These are phyloP conservation scores for Brassica cretica DNA, from an alignment of 345 rosid genomes.

Conservation along the genomic window DNA sequence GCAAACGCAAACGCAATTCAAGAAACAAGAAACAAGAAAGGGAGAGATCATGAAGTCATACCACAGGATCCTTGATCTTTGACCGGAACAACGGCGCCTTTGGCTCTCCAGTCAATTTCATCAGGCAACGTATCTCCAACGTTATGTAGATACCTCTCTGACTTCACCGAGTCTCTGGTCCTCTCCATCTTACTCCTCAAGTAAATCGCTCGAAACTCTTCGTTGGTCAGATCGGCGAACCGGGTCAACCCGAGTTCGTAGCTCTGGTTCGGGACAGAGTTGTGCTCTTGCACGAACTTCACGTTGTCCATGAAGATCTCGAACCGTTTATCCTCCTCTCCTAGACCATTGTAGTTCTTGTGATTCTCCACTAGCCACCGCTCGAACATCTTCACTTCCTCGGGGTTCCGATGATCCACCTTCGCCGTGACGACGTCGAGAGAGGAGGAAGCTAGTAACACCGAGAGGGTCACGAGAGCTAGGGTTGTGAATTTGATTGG, in stretches of 20 bases:
- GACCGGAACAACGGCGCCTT: slow-evolving; percentile 49
- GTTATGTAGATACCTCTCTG: slow-evolving; percentile 38
- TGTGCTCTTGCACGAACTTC: slow-evolving; percentile 58
- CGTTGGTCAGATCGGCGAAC: slow-evolving; percentile 80
- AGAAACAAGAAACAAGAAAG: not conserved
- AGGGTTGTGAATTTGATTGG: not conserved
- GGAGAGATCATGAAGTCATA: not conserved
- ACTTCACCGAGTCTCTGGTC: slow-evolving; percentile 14
- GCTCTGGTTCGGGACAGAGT: slow-evolving; percentile 41
- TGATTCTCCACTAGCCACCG: slow-evolving; percentile 55
- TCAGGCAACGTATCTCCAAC: slow-evolving; percentile 45
- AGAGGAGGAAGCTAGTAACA: slow-evolving; percentile 14
- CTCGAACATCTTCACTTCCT: slow-evolving; percentile 50
- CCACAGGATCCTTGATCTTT: slow-evolving; percentile 47
- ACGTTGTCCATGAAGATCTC: slow-evolving; percentile 66
- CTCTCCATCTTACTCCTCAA: slow-evolving; percentile 43
- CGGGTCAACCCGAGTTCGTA: slow-evolving; percentile 58
- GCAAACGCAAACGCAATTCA: slow-evolving; percentile 21
- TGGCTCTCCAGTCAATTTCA: slow-evolving; percentile 53
- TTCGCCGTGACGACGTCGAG: slow-evolving; percentile 25
- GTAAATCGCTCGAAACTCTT: slow-evolving; percentile 50
- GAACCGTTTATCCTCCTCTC: slow-evolving; percentile 64
- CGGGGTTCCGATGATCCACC: slow-evolving; percentile 17
- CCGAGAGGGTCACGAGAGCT: slow-evolving; percentile 17
- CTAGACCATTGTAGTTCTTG: slow-evolving; percentile 57